These are phyloP conservation scores for Cryptococcus sp. DNA, from an alignment of 1,284 basidiomycete species.

Conservation along the genomic window DNA sequence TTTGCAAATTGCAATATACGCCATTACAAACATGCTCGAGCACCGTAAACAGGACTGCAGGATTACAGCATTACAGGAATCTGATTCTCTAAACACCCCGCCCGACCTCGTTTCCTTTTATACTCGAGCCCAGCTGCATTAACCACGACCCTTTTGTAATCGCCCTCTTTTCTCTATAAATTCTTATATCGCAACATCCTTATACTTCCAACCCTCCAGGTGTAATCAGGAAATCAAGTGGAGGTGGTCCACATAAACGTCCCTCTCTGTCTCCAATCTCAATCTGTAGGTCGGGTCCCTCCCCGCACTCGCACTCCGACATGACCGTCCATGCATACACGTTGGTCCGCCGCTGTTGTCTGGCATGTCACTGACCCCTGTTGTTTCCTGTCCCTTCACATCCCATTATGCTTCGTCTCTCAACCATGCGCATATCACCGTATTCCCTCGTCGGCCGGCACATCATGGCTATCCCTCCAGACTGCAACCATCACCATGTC, in stretches of 20 bases:
- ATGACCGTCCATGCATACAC: background rate
- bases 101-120: background rate
- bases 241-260: constrained; percentile 16
- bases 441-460: too few species aligned
- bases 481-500: constrained; percentile 24
- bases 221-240: constrained; percentile 8
- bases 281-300: constrained; percentile 4
- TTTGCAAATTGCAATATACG: too few species aligned
- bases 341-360: background rate
- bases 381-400: background rate
- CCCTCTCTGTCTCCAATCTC: background rate
- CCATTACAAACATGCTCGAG: too few species aligned
- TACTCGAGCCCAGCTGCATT: background rate
- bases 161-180: background rate
- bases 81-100: background rate
- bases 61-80: too few species aligned
- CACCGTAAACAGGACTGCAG: too few species aligned
- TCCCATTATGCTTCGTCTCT: background rate
- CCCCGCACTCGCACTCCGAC: background rate
- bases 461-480: background rate
- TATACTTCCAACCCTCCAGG: background rate
- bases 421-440: too few species aligned
- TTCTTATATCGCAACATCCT: background rate
- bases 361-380: background rate
- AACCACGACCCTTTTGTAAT: constrained; percentile 1